Evolutionary conservation across 2,329 filamentous ascomycete species (phyloP), one percentile per base, ranked within the genome.

Genomic region (Simplicillium sp.): DNA sequence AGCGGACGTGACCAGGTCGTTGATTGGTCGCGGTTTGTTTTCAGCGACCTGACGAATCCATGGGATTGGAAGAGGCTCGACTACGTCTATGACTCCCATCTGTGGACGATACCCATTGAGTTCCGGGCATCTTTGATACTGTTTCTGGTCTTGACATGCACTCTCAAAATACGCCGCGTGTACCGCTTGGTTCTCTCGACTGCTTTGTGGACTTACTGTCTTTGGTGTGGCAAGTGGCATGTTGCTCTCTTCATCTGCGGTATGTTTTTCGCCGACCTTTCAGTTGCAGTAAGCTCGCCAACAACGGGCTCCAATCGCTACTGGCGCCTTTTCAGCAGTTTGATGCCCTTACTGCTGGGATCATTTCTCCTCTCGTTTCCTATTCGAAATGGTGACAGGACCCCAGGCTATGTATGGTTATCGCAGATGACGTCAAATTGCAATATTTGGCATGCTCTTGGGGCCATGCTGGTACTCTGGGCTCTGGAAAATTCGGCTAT

Each of bases 21-120:
- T n/a, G 29, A 31, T 31, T 31, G 29, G 29, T 31, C 9, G 9
- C 29, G 29, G n/a, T 31, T 31, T 31, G 29, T 31, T 31, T 9
- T 31, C 29, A n/a, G n/a, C 29, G 29, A 31, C 9, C 29, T 31
- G 9, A 31, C 29, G n/a, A 31, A 31, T 31, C 29, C 29, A n/a
- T 31, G 29, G 29, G 29, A 31, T 31, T 31, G 29, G 29, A 9
- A n/a, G 29, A n/a, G 9, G 9, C 9, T n/a, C n/a, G 29, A 31
- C 29, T 31, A 31, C 29, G 29, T 31, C 31, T 35, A 35, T 34
- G 42, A 44, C 18, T 34, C 38, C 11, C 42, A 44, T 33, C 31
- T 40, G 25, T 44, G 42, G 42, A 44, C 42, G 11, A 35, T 44
- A 5, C 13, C 38, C 17, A 29, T 44, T 15, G 39, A 44, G 36